These are phyloP conservation scores for Teratosphaeria gauchensis DNA, from an alignment of 2,329 filamentous ascomycete genomes.

Conservation along the genomic window DNA sequence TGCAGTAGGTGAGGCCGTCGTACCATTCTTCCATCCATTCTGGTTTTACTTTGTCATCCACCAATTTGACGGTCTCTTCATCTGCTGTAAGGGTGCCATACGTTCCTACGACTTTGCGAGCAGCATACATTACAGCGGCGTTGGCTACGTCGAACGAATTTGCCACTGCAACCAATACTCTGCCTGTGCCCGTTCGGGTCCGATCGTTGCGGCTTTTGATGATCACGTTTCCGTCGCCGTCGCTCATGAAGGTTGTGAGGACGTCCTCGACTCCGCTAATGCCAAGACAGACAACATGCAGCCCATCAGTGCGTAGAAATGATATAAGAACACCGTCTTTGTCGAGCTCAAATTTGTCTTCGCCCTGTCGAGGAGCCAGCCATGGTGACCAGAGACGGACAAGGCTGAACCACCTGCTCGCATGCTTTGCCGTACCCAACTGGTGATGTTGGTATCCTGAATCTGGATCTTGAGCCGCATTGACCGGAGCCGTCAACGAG, in stretches of 20 bases:
- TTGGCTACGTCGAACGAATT: conserved; percentile 65
- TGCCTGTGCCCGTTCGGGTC: conserved; percentile 43
- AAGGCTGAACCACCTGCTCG: conserved; percentile 69
- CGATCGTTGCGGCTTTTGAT: conserved; percentile 66
- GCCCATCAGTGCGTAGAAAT: conserved; percentile 62
- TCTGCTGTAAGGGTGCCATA: conserved; percentile 32
- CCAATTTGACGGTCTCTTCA: conserved; percentile 37
- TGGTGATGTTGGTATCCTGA: conserved; percentile 49
- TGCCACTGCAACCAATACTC: conserved; percentile 61
- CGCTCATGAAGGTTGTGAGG: conserved; percentile 58
- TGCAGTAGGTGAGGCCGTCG: conserved; percentile 88
- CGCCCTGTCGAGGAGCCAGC: conserved; percentile 81
- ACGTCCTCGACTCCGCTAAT: conserved; percentile 66
- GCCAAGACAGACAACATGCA: conserved; percentile 67
- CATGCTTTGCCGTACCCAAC: conserved; percentile 55
- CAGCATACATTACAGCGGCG: conserved; percentile 77
- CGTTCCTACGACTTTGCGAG: conserved; percentile 53
- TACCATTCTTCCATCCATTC: conserved; percentile 78
- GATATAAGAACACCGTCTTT: conserved; percentile 71
- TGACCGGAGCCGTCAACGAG: conserved; percentile 51
- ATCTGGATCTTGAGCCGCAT: conserved; percentile 45
- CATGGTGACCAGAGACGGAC: conserved; percentile 73
- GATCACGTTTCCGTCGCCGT: conserved; percentile 54
- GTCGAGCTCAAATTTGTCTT: conserved; percentile 54
- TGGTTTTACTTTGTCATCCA: conserved; percentile 40